Evolutionary conservation across 306 rosid species (phyloP), one percentile per base, ranked within the genome.

Genomic region (Rosa multiflora): DNA sequence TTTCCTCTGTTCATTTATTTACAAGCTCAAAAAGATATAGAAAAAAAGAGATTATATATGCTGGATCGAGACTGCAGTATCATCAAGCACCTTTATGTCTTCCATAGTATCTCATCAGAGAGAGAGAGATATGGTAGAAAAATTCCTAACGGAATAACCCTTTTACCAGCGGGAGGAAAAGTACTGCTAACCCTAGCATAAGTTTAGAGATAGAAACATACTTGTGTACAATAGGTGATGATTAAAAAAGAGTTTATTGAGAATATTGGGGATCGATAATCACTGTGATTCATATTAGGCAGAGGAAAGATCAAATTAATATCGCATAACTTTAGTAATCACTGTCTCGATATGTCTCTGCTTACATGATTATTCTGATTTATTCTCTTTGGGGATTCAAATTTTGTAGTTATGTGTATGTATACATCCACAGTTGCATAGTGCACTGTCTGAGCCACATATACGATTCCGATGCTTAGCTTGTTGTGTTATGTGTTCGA

Each of bases 401-500:
- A n/a, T 1, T 55, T 61, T 61, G 67, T 61, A 61, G 15, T 2
- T 23, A 21, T 10, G 67, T 61, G 63, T 9, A 20, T 56, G 13
- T 56, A 56, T 21, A 21, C 32, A 21, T 58, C 64, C 35, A 23
- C 6, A 26, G 29, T 6, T 59, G 67, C 67, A 61, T 26, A 26
- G 62, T n/a, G 8, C 67, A 10, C 39, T 26, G 18, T 18, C 6
- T 29, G 42, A 62, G 67, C 1, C 39, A 5, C 42, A 29, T 5
- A 44, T 70, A 44, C 15, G 26, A 49, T 79, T 62, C 63, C 46
- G 53, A 67, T 32, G 55, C 63, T 62, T 52, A 32, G 40, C 81
- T 76, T 76, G 70, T 63, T 69, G 74, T 62, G 58, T 72, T 77
- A 42, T 68, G 67, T 48, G 66, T 67, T 62, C 18, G 67, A 26